A percentile compares a stretch with the other conserved stretches of the same genome.
These are phyloP conservation scores for Endothia cerciana DNA, from an alignment of 2,329 filamentous ascomycete species.

Conservation along the genomic window DNA sequence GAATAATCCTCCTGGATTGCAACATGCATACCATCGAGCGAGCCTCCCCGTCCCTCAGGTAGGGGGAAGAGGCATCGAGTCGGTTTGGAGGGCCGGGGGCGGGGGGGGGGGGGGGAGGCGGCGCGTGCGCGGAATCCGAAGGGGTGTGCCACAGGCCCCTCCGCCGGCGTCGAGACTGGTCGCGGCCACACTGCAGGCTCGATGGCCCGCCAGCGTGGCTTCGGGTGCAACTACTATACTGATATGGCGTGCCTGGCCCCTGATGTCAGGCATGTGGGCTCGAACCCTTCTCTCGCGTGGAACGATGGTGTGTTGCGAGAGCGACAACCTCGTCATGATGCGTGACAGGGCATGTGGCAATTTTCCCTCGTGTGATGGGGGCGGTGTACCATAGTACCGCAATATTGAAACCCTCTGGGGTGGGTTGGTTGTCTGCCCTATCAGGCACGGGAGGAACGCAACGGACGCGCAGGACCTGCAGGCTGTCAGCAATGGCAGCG, in stretches of 20 bases:
- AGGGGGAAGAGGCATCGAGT: neutral
- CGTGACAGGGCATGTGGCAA: constrained; percentile 1
- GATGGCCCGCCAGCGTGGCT: constrained; percentile 1
- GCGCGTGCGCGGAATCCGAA: constrained; percentile 17
- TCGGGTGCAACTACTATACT: no score
- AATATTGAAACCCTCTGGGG: neutral
- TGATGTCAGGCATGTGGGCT: constrained; percentile 1
- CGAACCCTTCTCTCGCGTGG: constrained; percentile 1
- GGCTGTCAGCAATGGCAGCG: constrained; percentile 20
- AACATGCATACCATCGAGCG: neutral
- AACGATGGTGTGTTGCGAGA: neutral
- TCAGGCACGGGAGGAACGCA: neutral
- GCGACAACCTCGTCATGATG: neutral
- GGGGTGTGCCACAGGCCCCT: neutral
- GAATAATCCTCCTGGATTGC: constrained; percentile 8
- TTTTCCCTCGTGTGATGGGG: neutral
- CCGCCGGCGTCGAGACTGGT: neutral
- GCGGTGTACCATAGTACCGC: neutral
- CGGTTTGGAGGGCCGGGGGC: neutral
- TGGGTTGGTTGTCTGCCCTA: constrained; percentile 3
- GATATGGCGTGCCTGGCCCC: constrained; percentile 3
- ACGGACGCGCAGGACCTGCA: constrained; percentile 12
- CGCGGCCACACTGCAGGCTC: neutral
- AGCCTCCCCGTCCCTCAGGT: neutral
- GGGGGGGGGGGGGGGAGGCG: no score